Conservation (phyloP, 164 flowering plant species). For the Macadamia integrifolia region DNA sequence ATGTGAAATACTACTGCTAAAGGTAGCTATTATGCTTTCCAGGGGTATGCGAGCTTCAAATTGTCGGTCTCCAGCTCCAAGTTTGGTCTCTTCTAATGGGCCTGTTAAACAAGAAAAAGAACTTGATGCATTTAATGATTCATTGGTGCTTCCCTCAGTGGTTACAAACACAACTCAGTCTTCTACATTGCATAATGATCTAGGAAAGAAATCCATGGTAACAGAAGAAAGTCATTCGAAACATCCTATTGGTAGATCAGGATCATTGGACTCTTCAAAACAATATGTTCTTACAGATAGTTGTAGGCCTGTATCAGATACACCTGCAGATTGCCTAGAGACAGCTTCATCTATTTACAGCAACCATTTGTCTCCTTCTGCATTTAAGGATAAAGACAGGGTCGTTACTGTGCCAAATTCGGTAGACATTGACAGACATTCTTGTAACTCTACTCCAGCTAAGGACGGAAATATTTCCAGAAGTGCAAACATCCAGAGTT, state of each 20-base stretch:
- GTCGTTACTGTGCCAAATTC: conserved; percentile 10
- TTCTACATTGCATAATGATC: conserved; percentile 32
- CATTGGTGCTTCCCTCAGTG: conserved; percentile 27
- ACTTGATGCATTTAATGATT: conserved; percentile 30
- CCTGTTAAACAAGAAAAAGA: conserved; percentile 41
- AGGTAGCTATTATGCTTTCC: conserved; percentile 2
- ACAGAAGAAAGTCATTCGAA: conserved; percentile 27
- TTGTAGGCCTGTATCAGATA: conserved; percentile 9
- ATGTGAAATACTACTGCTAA: not conserved
- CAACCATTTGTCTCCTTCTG: conserved; percentile 1
- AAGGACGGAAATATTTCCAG: conserved; percentile 22
- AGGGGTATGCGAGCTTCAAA: conserved; percentile 74
- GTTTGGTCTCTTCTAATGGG: conserved; percentile 34
- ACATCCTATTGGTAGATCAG: conserved; percentile 24
- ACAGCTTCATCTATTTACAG: conserved; percentile 7
- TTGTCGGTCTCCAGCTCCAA: conserved; percentile 30
- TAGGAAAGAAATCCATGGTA: conserved; percentile 25
- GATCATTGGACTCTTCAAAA: conserved; percentile 22
- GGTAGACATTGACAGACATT: conserved; percentile 17
- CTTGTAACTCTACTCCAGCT: conserved; percentile 12
- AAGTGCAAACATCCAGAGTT: conserved; percentile 16
- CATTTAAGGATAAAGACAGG: conserved; percentile 16
- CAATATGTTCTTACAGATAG: conserved; percentile 13
- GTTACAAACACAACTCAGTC: conserved; percentile 27
- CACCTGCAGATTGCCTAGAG: conserved; percentile 10